phyloP scores from a whole-genome alignment of 176 grass and related monocot species.

The Eleusine coracana region DNA sequence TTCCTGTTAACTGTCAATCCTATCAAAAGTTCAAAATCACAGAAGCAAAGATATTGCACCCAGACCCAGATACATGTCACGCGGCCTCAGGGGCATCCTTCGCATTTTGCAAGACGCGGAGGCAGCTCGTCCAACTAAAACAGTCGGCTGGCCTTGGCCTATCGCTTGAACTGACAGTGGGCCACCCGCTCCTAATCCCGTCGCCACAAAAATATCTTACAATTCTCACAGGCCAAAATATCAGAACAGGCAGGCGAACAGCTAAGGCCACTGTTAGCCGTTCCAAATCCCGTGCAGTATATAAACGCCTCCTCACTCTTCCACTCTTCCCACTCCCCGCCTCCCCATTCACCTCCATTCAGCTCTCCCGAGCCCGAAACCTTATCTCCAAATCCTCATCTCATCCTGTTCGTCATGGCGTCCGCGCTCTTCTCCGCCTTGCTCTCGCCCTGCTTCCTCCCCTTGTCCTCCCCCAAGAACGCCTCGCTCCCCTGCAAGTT shows the following conservation, averaged over 20 bases:
- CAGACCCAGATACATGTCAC: background rate
- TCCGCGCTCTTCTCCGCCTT: slow-evolving; percentile 60
- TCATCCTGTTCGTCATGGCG: slow-evolving; percentile 39
- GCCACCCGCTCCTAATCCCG: slow-evolving; percentile 5
- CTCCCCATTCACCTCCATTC: slow-evolving; percentile 11
- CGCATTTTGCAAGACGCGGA: background rate
- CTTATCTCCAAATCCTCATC: slow-evolving; percentile 68
- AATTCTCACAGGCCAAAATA: slow-evolving; percentile 1
- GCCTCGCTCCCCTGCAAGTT: slow-evolving; percentile 31
- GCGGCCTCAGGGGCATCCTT: background rate
- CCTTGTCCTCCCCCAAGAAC: slow-evolving; percentile 33
- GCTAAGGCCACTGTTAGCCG: background rate
- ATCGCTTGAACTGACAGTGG: slow-evolving; percentile 29
- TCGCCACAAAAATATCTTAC: slow-evolving; percentile 40
- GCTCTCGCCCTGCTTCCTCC: slow-evolving; percentile 44
- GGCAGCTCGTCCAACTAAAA: slow-evolving; percentile 34
- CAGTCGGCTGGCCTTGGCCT: background rate
- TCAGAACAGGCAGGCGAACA: slow-evolving; percentile 13
- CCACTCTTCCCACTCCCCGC: slow-evolving; percentile 1
- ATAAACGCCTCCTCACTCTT: slow-evolving; percentile 34
- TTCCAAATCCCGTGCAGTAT: slow-evolving; percentile 21
- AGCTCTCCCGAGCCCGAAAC: slow-evolving; percentile 41
- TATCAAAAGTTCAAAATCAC: too few relatives aligned
- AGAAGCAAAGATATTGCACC: background rate
- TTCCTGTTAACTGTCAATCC: background rate